phyloP scores from a whole-genome alignment of 176 grass and related monocot genomes.

The Alopecurus myosuroides region DNA sequence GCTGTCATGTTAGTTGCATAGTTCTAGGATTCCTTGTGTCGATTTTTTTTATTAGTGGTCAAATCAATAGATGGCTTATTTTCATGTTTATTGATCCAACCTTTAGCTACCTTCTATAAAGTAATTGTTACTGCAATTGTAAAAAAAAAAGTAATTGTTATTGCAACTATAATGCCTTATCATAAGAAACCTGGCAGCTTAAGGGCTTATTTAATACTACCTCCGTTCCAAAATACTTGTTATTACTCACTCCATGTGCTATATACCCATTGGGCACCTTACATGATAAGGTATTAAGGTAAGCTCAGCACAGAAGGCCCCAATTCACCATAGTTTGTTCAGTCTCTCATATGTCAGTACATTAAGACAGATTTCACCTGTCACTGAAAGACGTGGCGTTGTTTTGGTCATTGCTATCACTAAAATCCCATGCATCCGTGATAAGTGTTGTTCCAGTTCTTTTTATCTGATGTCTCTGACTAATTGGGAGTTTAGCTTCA shows the following conservation, averaged over 20 bases:
- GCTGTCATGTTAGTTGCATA: background rate
- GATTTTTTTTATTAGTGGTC: background rate
- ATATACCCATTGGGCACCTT: background rate
- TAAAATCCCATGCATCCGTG: background rate
- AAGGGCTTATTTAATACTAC: constrained; percentile 5
- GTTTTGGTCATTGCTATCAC: background rate
- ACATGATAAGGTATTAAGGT: background rate
- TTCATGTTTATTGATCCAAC: background rate
- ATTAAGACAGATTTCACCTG: constrained; percentile 7
- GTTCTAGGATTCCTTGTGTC: background rate
- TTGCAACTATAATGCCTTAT: background rate
- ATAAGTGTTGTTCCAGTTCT: background rate
- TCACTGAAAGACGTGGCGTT: background rate
- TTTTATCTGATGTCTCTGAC: background rate
- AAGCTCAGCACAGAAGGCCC: background rate
- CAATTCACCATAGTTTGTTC: constrained; percentile 16
- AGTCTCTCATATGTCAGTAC: background rate
- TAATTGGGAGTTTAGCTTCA: background rate
- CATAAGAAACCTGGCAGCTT: background rate
- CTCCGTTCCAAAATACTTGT: background rate
- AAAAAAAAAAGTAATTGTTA: background rate
- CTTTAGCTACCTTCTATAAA: constrained; percentile 12
- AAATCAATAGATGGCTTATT: constrained; percentile 3
- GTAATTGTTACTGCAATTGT: background rate
- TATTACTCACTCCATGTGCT: background rate